Evolutionary conservation across 208 protist genomes (phyloP).

Genomic region (Trypanosoma lewisi): DNA sequence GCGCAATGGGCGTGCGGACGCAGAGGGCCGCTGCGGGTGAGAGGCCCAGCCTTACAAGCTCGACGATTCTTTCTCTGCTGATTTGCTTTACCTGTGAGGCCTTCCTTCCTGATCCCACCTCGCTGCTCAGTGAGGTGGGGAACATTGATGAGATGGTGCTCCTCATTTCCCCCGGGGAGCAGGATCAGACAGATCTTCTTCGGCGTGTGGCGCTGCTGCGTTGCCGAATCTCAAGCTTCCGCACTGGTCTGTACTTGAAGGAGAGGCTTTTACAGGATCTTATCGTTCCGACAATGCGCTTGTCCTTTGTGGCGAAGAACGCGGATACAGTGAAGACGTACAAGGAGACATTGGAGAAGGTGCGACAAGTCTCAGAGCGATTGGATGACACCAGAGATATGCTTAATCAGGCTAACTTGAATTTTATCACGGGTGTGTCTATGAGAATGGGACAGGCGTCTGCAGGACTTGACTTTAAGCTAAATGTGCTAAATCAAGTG

Average conservation of each 20-base stretch:
- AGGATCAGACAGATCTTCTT: slow-evolving; percentile 82
- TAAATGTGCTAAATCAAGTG: slow-evolving; percentile 74
- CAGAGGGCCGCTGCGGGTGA: slow-evolving; percentile 18
- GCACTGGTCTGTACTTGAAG: slow-evolving; percentile 60
- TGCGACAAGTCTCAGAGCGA: slow-evolving; percentile 59
- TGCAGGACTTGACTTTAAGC: slow-evolving; percentile 79
- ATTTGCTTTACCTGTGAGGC: slow-evolving; percentile 66
- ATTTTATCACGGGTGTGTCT: slow-evolving; percentile 80
- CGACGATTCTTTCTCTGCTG: slow-evolving; percentile 69
- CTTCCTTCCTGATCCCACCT: slow-evolving; percentile 63
- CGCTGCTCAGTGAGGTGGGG: slow-evolving; percentile 76
- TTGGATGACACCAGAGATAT: slow-evolving; percentile 79
- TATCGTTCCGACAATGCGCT: slow-evolving; percentile 59
- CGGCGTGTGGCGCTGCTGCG: slow-evolving; percentile 75
- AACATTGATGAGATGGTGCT: slow-evolving; percentile 88
- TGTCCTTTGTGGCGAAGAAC: slow-evolving; percentile 44
- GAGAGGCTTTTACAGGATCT: slow-evolving; percentile 71
- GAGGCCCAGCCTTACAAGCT: slow-evolving; percentile 66
- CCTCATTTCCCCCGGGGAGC: slow-evolving; percentile 70
- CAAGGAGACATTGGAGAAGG: slow-evolving; percentile 45
- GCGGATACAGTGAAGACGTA: slow-evolving; percentile 3
- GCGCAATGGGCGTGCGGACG: not conserved
- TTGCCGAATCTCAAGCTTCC: slow-evolving; percentile 66
- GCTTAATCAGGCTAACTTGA: slow-evolving; percentile 83
- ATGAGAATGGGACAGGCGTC: slow-evolving; percentile 88